phyloP scores from a whole-genome alignment of 805 yeast genomes.

The Helenozyma rhizophorensis region DNA sequence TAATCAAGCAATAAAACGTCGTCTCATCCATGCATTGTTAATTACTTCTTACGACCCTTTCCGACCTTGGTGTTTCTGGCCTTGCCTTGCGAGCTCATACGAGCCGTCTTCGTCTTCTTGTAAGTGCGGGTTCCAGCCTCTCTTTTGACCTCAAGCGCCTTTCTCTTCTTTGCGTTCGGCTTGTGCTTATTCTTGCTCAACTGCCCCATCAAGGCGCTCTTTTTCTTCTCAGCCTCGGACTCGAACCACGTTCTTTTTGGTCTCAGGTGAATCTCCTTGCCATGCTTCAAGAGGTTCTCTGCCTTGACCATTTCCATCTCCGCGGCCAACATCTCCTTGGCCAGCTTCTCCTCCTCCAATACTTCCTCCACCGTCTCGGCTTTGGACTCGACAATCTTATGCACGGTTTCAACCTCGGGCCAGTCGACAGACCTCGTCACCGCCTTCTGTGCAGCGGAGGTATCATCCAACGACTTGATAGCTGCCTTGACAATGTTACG shows the following conservation, averaged over 20 bases:
- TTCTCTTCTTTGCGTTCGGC: slow-evolving; percentile 66
- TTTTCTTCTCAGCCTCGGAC: slow-evolving; percentile 50
- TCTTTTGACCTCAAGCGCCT: slow-evolving; percentile 55
- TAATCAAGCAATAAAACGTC: too few relatives aligned
- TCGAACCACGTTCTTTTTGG: slow-evolving; percentile 98
- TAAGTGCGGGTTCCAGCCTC: slow-evolving; percentile 60
- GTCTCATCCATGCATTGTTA: too few relatives aligned
- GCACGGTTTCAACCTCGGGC: slow-evolving; percentile 70
- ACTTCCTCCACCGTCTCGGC: slow-evolving; percentile 66
- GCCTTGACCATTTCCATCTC: slow-evolving; percentile 89
- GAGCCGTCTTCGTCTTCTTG: slow-evolving; percentile 76
- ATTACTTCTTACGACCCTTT: slow-evolving; percentile 8
- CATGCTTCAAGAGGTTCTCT: slow-evolving; percentile 74
- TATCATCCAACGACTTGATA: slow-evolving; percentile 55
- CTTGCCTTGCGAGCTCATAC: slow-evolving; percentile 31
- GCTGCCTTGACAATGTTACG: slow-evolving; percentile 90
- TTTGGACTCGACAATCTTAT: slow-evolving; percentile 57
- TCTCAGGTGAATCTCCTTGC: slow-evolving; percentile 77
- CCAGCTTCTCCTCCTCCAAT: slow-evolving; percentile 80
- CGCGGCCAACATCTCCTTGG: slow-evolving; percentile 80
- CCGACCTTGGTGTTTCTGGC: slow-evolving; percentile 12
- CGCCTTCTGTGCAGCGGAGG: slow-evolving; percentile 45
- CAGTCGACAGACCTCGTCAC: slow-evolving; percentile 92
- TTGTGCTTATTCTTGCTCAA: slow-evolving; percentile 49
- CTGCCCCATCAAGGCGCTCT: slow-evolving; percentile 31